Base-by-base conservation (phyloP, 2,329 filamentous ascomycete genomes). In the Scleromitrula shiraiana region DNA sequence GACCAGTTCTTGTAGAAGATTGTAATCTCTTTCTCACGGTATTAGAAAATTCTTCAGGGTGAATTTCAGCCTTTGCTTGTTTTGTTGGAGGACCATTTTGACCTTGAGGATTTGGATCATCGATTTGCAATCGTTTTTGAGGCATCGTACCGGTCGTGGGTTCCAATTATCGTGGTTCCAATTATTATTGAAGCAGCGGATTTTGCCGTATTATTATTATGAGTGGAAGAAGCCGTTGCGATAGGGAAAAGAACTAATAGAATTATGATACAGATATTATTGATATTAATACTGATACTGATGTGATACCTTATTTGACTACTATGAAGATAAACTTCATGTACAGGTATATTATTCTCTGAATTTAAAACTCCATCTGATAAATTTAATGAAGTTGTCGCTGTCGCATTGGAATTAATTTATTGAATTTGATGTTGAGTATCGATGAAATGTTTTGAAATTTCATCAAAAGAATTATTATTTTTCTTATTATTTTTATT, bases 1-100 rank as follows among this genome's bases (percentile, higher is more conserved):
- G 88, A 8, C 88, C 88, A 0, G 88, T 94, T 49, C 79, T 70
- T 53, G 73, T 74, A 46, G 74, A 77, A 49, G 69, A 69, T 44
- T 69, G 67, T 46, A 78, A 66, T 58, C 73, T 73, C 65, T 77
- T 76, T 65, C 72, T 75, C 39, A 75, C 72, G 12, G 67, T 64
- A 50, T 57, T 61, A 5, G 62, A 65, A 50, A 63, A 65, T 19
- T 64, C 57, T 32, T 64, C 61, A 2, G 61, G 57, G 20, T 54
- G 53, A 41, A 64, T 52, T 41, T 64, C 62, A 5, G 55, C 41
- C 38, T 60, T 62, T 17, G 50, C 32, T 14, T 59, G 51, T 42
- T 64, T 64, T 1, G 50, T 38, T 2, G 55, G 46, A 27, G 54
- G 45, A 20, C 45, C 50, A 33, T 42, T 56, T 33, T 50, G 35